Conservation (phyloP, 2,329 filamentous ascomycete genomes). For the Cercospora canescens region DNA sequence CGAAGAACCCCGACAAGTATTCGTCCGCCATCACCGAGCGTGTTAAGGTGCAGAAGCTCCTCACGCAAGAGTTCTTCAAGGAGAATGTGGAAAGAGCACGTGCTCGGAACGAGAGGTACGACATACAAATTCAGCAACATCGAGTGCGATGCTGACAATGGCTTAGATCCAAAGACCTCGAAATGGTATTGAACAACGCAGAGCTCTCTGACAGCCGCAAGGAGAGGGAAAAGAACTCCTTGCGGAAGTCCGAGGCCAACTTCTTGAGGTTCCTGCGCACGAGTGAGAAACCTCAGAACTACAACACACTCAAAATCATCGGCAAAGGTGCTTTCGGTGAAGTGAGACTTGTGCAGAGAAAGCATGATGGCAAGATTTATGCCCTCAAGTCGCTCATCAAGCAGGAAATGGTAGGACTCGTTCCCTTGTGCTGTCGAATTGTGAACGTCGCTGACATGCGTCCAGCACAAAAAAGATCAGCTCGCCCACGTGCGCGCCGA, state of each 20-base stretch:
- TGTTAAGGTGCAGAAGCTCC: constrained; percentile 63
- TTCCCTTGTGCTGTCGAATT: not conserved
- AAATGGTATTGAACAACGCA: constrained; percentile 78
- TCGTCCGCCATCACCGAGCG: constrained; percentile 81
- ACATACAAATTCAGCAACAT: not conserved
- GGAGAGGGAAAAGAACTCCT: constrained; percentile 79
- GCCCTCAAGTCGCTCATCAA: constrained; percentile 98
- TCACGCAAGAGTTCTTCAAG: constrained; percentile 85
- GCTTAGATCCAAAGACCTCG: constrained; percentile 82
- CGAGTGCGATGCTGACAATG: constrained; percentile 14
- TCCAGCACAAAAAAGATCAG: constrained; percentile 93
- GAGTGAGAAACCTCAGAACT: constrained; percentile 91
- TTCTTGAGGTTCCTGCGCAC: constrained; percentile 93
- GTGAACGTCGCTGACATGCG: constrained; percentile 14
- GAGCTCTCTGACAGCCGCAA: constrained; percentile 73
- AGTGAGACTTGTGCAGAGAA: constrained; percentile 95
- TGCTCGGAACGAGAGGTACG: constrained; percentile 90
- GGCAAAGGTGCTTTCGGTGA: constrained; percentile 99
- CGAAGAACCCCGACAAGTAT: constrained; percentile 79
- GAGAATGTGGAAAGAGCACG: constrained; percentile 95
- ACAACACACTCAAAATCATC: constrained; percentile 95
- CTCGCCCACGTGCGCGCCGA: constrained; percentile 95
- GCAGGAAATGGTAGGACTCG: constrained; percentile 75
- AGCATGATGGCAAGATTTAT: constrained; percentile 94
- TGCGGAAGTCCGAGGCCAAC: constrained; percentile 84